These are phyloP conservation scores for Alternaria solani DNA, from an alignment of 2,329 filamentous ascomycete species.

Conservation along the genomic window DNA sequence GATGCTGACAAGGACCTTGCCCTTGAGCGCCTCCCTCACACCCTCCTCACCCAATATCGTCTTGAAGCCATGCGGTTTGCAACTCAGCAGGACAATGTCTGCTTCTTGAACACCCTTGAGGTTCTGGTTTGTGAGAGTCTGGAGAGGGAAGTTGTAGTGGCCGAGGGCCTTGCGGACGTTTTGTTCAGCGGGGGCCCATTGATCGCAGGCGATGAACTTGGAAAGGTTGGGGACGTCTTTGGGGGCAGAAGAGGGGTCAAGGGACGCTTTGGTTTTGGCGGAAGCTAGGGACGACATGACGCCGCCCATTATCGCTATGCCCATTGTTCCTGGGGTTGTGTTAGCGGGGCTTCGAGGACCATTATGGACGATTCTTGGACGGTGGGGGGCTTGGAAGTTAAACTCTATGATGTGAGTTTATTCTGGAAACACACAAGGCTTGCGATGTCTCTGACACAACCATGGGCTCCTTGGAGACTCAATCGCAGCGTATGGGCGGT, in stretches of 20 bases:
- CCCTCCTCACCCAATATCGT: conserved; percentile 72
- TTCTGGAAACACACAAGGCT: not conserved
- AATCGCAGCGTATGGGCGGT: not conserved
- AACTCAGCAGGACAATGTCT: conserved; percentile 78
- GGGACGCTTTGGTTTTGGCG: conserved; percentile 39
- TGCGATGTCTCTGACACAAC: not conserved
- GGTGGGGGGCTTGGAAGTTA: not conserved
- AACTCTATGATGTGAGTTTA: not conserved
- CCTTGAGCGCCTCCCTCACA: conserved; percentile 75
- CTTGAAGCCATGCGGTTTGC: conserved; percentile 79
- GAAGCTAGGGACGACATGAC: conserved; percentile 75
- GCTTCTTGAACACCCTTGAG: conserved; percentile 70
- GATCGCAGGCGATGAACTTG: conserved; percentile 82
- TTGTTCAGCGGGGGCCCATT: conserved; percentile 72
- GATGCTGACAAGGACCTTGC: conserved; percentile 84
- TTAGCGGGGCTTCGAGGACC: not conserved
- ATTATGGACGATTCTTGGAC: not conserved
- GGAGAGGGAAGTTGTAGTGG: conserved; percentile 68
- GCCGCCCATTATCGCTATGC: conserved; percentile 82
- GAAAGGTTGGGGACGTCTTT: conserved; percentile 61
- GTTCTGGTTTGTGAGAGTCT: conserved; percentile 76
- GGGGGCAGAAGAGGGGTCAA: conserved; percentile 53
- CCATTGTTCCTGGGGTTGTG: conserved; percentile 74
- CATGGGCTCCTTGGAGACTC: not conserved
- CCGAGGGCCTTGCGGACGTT: conserved; percentile 72